These are phyloP conservation scores for Chlorociboria aeruginascens DNA, from an alignment of 495 filamentous ascomycete species.

Conservation along the genomic window DNA sequence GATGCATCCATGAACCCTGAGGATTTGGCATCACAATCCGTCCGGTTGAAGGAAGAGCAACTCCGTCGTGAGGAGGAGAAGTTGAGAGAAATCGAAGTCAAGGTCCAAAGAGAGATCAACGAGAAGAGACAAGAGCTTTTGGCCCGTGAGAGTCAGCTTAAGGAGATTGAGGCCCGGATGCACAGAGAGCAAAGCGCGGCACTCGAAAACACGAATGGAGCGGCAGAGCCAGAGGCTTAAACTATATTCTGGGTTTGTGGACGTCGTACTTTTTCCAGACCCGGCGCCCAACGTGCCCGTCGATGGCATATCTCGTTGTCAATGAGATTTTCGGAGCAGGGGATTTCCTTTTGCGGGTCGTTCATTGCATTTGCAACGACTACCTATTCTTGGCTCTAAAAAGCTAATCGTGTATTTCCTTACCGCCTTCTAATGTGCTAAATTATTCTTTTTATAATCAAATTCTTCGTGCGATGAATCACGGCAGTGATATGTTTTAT, in stretches of 20 bases:
- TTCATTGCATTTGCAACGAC: constrained; percentile 22
- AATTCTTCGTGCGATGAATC: no score
- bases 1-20: constrained; percentile 96
- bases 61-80: constrained; percentile 98
- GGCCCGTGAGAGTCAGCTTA: constrained; percentile 93
- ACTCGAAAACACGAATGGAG: constrained; percentile 36
- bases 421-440: constrained; percentile 21
- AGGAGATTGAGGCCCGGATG: constrained; percentile 70
- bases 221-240: constrained; percentile 12
- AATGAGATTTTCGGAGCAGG: constrained; percentile 12
- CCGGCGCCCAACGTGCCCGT: constrained; percentile 1
- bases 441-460: constrained; percentile 10
- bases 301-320: constrained; percentile 8
- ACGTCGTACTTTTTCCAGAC: constrained; percentile 3
- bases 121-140: constrained; percentile 98
- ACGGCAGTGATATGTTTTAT: no score
- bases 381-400: constrained; percentile 16
- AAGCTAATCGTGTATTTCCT: constrained; percentile 21
- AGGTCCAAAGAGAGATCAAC: constrained; percentile 98
- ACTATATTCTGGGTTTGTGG: constrained; percentile 1
- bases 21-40: constrained; percentile 90
- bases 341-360: constrained; percentile 21
- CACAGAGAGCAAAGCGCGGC: constrained; percentile 35
- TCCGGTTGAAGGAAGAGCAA: constrained; percentile 98
- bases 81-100: constrained; percentile 95